A percentile compares a stretch with the other conserved stretches of the same genome.
Conservation (phyloP, 768 basidiomycete genomes). For the Mycena venus region DNA sequence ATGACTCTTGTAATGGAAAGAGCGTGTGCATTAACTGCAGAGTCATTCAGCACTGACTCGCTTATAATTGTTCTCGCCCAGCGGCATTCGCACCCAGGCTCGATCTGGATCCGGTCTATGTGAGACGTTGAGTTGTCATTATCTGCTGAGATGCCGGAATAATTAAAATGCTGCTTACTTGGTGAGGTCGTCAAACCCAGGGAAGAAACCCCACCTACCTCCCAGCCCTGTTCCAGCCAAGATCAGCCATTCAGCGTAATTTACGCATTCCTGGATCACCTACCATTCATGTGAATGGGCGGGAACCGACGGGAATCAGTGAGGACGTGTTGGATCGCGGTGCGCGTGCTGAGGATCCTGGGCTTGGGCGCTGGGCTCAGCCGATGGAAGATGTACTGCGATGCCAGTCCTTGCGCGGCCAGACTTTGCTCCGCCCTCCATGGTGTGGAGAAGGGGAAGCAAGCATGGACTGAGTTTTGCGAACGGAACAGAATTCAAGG, state of each 20-base stretch:
- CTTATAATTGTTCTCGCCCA: background rate
- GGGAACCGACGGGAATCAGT: slow-evolving; percentile 44
- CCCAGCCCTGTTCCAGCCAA: slow-evolving; percentile 13
- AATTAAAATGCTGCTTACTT: background rate
- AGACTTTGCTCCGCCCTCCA: slow-evolving; percentile 51
- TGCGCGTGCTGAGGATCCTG: slow-evolving; percentile 43
- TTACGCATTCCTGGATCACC: background rate
- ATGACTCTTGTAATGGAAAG: slow-evolving; percentile 38
- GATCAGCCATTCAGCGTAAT: background rate
- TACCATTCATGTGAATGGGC: slow-evolving; percentile 42
- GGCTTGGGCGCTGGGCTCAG: slow-evolving; percentile 45
- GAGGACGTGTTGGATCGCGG: slow-evolving; percentile 47
- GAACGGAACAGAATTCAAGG: background rate
- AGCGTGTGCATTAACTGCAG: slow-evolving; percentile 39
- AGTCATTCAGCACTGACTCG: background rate
- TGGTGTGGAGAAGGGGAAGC: slow-evolving; percentile 79
- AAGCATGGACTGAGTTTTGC: slow-evolving; percentile 67
- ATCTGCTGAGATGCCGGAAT: background rate
- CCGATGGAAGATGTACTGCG: slow-evolving; percentile 55
- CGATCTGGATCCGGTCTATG: slow-evolving; percentile 25
- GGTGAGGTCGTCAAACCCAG: background rate
- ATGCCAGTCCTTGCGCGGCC: slow-evolving; percentile 50
- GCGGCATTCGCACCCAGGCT: background rate
- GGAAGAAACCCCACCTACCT: slow-evolving; percentile 19
- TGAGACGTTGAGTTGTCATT: background rate